These are phyloP conservation scores for Aspergillus fijiensis DNA, from an alignment of 2,329 filamentous ascomycete species.

Conservation along the genomic window DNA sequence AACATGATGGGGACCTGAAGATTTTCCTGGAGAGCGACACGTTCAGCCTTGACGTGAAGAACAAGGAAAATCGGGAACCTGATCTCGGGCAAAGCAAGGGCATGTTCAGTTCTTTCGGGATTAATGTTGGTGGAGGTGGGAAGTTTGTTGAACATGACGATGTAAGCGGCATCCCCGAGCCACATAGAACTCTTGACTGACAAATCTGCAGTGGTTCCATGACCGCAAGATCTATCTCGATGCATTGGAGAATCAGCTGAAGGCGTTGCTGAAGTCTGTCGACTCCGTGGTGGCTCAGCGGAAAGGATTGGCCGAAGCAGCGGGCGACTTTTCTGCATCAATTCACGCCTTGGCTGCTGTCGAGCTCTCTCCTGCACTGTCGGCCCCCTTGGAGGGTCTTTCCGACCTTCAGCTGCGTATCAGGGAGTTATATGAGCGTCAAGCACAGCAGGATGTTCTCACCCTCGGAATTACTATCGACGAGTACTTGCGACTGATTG, in stretches of 20 bases:
- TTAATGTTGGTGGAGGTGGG: slow-evolving; percentile 69
- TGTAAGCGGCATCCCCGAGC: slow-evolving; percentile 50
- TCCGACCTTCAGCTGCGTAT: slow-evolving; percentile 94
- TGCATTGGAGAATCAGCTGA: slow-evolving; percentile 86
- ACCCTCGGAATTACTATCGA: slow-evolving; percentile 97
- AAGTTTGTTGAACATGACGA: slow-evolving; percentile 99
- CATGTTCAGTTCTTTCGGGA: slow-evolving; percentile 80
- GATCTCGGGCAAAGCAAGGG: slow-evolving; percentile 88
- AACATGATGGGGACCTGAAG: slow-evolving; percentile 91
- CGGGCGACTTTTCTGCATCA: slow-evolving; percentile 87
- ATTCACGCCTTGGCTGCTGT: slow-evolving; percentile 91
- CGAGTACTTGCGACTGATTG: slow-evolving; percentile 95
- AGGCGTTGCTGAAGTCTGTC: slow-evolving; percentile 86
- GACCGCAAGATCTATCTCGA: slow-evolving; percentile 94
- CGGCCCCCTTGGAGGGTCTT: slow-evolving; percentile 82
- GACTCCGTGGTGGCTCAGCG: slow-evolving; percentile 89
- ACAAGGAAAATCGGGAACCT: slow-evolving; percentile 90
- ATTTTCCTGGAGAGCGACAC: slow-evolving; percentile 95
- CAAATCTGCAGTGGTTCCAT: slow-evolving; percentile 77
- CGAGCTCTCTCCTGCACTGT: slow-evolving; percentile 84
- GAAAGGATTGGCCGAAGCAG: slow-evolving; percentile 89
- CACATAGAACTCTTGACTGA: slow-evolving; percentile 20
- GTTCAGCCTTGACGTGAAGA: slow-evolving; percentile 95
- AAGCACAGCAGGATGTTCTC: slow-evolving; percentile 93
- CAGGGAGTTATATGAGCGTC: slow-evolving; percentile 89